Conservation (phyloP, 495 filamentous ascomycete species). For the Penicillium tannophilum region DNA sequence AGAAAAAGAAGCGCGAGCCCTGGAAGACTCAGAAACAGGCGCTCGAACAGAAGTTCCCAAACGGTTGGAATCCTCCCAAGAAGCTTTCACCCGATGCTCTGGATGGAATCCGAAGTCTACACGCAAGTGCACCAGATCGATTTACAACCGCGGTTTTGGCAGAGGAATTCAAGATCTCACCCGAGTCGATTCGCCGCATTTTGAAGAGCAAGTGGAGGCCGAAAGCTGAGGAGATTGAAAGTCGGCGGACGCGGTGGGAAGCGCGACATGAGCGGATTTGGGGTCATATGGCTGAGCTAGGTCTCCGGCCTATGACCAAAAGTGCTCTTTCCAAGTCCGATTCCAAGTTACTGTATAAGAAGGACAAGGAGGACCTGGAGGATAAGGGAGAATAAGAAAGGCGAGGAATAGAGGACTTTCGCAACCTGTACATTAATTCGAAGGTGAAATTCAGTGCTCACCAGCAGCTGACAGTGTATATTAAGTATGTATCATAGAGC, state of each 20-base stretch:
- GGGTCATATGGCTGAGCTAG: constrained; percentile 70
- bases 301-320: constrained; percentile 54
- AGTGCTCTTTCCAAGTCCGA: constrained; percentile 27
- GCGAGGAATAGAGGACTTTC: neutral
- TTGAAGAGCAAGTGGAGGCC: constrained; percentile 83
- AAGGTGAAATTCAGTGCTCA: neutral
- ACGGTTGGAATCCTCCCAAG: constrained; percentile 78
- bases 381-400: neutral
- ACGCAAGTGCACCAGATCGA: constrained; percentile 68
- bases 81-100: constrained; percentile 88
- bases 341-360: constrained; percentile 30
- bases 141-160: constrained; percentile 78
- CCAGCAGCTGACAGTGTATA: neutral
- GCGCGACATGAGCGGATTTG: constrained; percentile 77
- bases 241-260: constrained; percentile 73
- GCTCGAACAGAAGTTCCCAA: constrained; percentile 70
- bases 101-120: constrained; percentile 79
- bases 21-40: constrained; percentile 76
- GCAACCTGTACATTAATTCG: neutral
- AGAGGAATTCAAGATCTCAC: constrained; percentile 77
- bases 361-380: constrained; percentile 12
- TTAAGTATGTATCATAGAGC: neutral
- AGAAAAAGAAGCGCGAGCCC: constrained; percentile 46
- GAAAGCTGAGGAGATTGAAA: constrained; percentile 57
- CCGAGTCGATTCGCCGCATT: constrained; percentile 85